These are phyloP conservation scores for Paulownia fortunei DNA, from an alignment of 257 asterid species.

Conservation along the genomic window DNA sequence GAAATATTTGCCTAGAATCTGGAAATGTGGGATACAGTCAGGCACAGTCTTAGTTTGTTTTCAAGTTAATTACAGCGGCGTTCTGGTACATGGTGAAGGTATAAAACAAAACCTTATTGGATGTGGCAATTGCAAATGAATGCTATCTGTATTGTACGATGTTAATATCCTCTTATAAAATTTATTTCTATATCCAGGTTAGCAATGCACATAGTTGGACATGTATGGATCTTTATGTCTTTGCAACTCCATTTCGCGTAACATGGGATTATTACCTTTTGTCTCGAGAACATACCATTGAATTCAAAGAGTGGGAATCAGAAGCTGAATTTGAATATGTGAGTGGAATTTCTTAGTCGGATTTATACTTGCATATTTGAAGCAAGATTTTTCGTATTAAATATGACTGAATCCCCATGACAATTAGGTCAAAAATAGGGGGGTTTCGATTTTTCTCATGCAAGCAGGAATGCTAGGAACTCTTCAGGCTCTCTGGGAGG, in stretches of 20 bases:
- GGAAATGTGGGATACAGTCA: conserved; percentile 1
- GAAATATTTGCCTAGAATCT: conserved; percentile 1
- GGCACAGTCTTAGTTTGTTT: conserved; percentile 2
- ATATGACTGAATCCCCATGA: conserved; percentile 7
- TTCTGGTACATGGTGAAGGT: neutral
- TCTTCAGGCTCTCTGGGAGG: conserved; percentile 82
- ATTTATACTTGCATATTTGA: neutral
- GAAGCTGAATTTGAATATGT: conserved; percentile 78
- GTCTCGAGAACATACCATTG: conserved; percentile 82
- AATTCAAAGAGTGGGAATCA: conserved; percentile 82
- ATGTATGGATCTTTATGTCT: conserved; percentile 85
- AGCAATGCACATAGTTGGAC: conserved; percentile 83
- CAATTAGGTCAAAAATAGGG: conserved; percentile 65
- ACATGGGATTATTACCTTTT: conserved; percentile 86
- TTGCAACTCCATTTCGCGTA: conserved; percentile 87
- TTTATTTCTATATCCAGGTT: conserved; percentile 48
- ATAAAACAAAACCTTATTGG: neutral
- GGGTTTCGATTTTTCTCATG: conserved; percentile 87
- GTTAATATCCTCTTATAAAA: neutral
- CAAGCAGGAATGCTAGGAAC: conserved; percentile 86
- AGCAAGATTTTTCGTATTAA: neutral
- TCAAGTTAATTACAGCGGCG: neutral
- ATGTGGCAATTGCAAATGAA: neutral
- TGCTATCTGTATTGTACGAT: neutral
- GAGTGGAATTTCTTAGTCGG: conserved; percentile 40